Base-by-base conservation (phyloP, 306 rosid genomes). In the Pachyrhizus erosus region DNA sequence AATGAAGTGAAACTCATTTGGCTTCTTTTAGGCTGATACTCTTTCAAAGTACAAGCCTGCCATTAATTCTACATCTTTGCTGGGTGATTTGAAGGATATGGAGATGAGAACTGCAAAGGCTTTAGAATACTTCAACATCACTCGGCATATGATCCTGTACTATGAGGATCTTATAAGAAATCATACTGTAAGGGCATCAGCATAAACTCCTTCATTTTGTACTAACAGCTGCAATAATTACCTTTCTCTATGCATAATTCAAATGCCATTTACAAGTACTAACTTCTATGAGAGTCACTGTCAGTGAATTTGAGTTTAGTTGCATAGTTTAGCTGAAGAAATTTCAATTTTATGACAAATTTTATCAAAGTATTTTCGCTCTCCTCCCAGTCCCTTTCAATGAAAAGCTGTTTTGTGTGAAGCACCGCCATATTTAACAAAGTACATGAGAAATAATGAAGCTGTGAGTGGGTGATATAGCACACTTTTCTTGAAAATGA, bases 41-140 rank as follows among this genome's bases (percentile, higher is more conserved):
- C 91, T 95, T 31, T 91, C 97, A 43, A 88, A 71, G 84, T 95
- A 90, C 84, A 95, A 93, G 85, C 98, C 99, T 76, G 45, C 77
- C 23, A 74, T 95, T 84, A 95, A 95, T 71, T 73, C 91, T 14
- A 73, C 86, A 1, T 84, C 87, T 0, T 85, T 95, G 90, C 79
- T 93, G 61, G 60, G 84, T 31, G 87, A 90, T 58, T 85, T 95
- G 78, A 89, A 86, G 87, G 90, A 88, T 67, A 89, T 91, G 95
- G 94, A 95, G 76, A 85, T 64, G 67, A 87, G 73, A 73, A 71
- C 87, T 80, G 86, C 89, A 52, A 86, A 64, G 80, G 97, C 91
- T 15, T 82, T 95, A 60, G 83, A 86, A 80, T 86, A 85, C 85
- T 95, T 91, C 84, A 89, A 88, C 76, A 86, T 85, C 86, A 93